Base-by-base conservation (phyloP, 345 rosid species). In the Erysimum cheiranthoides region DNA sequence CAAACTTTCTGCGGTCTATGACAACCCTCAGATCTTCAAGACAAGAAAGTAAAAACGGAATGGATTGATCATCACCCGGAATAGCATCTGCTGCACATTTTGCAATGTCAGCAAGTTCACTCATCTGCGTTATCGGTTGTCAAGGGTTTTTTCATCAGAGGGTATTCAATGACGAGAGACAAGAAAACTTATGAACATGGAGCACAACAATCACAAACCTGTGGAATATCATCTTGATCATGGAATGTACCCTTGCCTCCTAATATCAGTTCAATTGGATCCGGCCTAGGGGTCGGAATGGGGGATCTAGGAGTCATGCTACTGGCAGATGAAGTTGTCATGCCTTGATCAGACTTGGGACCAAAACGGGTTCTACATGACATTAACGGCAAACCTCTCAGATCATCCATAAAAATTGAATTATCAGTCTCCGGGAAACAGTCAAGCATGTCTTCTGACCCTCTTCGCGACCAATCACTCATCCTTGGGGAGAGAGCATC, bases 271-370 rank as follows among this genome's bases (percentile, higher is more conserved):
- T 96, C 99, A 78, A 96, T 84, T 73, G 87, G 99, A 88, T 92
- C 88, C 76, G 84, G 88, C 75, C 88, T 91, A 60, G 99, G 99
- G 59, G 99, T 96, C 71, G 93, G 82, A 69, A 90, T 73, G 6
- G 99, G 98, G 78, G 99, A 96, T 78, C 96, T 87, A 67, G 99
- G 99, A 76, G 99, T 96, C 92, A 93, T 86, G 86, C 99, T 96
- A 71, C 99, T 95, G 69, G 93, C 98, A 34, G 98, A 93, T 38
- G 99, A 96, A 63, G 98, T 90, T 43, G 99, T 81, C 98, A 95
- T 90, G 79, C 97, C 98, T 77, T 87, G 96, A 83, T 95, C 98
- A 60, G 98, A 91, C 86, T 96, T 96, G 66, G 95, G 87, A 63
- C 98, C 96, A 79, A 92, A 92, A 75, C 98, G 97, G 45, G 95